Percentiles rank a stretch among this genome's conserved stretches.
phyloP scores from a whole-genome alignment of 495 filamentous ascomycete species.

The Daldinia grandis region DNA sequence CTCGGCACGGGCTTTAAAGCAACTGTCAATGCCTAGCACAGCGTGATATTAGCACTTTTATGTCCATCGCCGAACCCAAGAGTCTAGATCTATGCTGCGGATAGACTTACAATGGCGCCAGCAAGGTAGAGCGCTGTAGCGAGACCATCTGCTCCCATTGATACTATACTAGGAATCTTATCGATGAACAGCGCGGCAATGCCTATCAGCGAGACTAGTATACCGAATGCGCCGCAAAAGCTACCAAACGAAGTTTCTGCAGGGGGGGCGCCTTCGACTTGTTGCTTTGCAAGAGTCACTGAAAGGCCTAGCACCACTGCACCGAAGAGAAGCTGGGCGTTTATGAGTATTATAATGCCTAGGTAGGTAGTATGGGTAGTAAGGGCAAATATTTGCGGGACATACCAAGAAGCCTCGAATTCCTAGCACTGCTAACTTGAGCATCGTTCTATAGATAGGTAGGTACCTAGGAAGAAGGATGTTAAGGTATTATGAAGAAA shows the following conservation, averaged over 20 bases:
- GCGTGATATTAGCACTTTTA: neutral
- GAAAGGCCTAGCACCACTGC: slow-evolving; percentile 59
- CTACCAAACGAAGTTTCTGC: slow-evolving; percentile 54
- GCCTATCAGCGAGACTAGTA: slow-evolving; percentile 54
- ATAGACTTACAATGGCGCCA: slow-evolving; percentile 62
- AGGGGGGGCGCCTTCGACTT: slow-evolving; percentile 49
- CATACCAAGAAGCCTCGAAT: slow-evolving; percentile 33
- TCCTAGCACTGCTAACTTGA: slow-evolving; percentile 24
- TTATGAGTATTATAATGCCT: slow-evolving; percentile 12
- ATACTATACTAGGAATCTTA: slow-evolving; percentile 50
- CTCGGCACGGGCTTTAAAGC: slow-evolving; percentile 47
- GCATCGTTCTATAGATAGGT: slow-evolving; percentile 24
- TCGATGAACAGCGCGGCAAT: slow-evolving; percentile 50
- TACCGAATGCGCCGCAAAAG: slow-evolving; percentile 60
- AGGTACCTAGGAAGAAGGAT: neutral
- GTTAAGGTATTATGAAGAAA: neutral
- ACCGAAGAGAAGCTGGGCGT: slow-evolving; percentile 53
- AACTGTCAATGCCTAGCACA: slow-evolving; percentile 55
- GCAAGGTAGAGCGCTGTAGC: slow-evolving; percentile 57
- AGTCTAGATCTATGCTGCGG: neutral
- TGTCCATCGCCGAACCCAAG: neutral
- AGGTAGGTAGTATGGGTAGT: too few species aligned
- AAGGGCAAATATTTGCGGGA: neutral
- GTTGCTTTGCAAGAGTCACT: slow-evolving; percentile 54
- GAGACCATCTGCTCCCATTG: slow-evolving; percentile 55